Evolutionary conservation across 139 green algal species (phyloP).

Genomic region (Chlamydomonas sp.): DNA sequence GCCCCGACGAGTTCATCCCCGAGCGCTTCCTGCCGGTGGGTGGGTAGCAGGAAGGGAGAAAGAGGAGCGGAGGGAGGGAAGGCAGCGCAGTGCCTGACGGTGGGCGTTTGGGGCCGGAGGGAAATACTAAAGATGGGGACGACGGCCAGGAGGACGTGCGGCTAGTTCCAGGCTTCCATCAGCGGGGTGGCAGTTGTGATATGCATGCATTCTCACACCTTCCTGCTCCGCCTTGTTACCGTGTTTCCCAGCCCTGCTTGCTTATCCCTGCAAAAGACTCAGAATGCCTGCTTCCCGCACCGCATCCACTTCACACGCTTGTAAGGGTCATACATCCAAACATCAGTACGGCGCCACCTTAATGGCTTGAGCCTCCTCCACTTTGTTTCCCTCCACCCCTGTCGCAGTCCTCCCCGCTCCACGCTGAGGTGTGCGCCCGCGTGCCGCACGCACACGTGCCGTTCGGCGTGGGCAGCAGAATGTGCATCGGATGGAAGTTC

Average conservation of each 20-base stretch:
- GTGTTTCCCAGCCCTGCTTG: too few relatives aligned
- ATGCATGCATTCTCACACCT: too few relatives aligned
- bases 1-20: slow-evolving; percentile 51
- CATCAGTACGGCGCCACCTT: not conserved
- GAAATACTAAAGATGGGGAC: too few relatives aligned
- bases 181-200: too few relatives aligned
- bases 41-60: not conserved
- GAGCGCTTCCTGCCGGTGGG: slow-evolving; percentile 64
- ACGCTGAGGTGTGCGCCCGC: slow-evolving; percentile 3
- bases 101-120: not conserved
- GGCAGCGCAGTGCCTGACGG: not conserved
- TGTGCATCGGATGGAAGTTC: slow-evolving; percentile 62
- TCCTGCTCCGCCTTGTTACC: too few relatives aligned
- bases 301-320: not conserved
- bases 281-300: too few relatives aligned
- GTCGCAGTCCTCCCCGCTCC: slow-evolving; percentile 11
- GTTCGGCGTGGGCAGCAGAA: slow-evolving; percentile 51
- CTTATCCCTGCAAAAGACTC: too few relatives aligned
- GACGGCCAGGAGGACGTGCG: too few relatives aligned
- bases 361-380: not conserved
- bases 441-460: slow-evolving; percentile 27
- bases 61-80: not conserved
- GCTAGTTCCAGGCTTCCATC: too few relatives aligned
- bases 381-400: not conserved
- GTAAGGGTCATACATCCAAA: too few relatives aligned